Evolutionary conservation across 345 rosid genomes (phyloP).

Genomic region (Eucalyptus polyanthemos): DNA sequence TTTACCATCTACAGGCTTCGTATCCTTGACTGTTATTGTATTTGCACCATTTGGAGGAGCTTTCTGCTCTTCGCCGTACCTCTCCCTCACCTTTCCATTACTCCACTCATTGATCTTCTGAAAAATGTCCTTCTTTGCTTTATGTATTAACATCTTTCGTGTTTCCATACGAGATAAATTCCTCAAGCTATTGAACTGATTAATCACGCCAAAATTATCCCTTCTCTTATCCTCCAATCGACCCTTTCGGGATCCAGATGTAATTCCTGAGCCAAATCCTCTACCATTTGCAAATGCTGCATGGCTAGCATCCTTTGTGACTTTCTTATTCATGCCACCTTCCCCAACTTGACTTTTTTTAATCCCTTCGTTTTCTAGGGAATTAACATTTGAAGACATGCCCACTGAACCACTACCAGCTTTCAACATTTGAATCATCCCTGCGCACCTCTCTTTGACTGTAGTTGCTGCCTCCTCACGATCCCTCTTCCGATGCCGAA

Average conservation of each 20-base stretch:
- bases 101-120: conserved; percentile 1
- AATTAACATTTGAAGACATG: background rate
- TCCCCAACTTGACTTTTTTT: conserved; percentile 10
- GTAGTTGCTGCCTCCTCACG: background rate
- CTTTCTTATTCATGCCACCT: background rate
- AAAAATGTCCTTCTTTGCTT: conserved; percentile 19
- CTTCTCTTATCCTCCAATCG: background rate
- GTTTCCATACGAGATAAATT: background rate
- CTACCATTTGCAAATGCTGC: background rate
- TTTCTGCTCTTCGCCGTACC: background rate
- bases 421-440: background rate
- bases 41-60: background rate
- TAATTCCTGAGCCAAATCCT: background rate
- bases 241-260: background rate
- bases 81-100: background rate
- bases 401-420: background rate
- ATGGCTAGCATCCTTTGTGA: background rate
- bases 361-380: conserved; percentile 2
- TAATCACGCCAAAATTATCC: background rate
- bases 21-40: background rate
- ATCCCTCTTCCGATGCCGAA: conserved; percentile 2
- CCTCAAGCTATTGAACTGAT: too few species aligned
- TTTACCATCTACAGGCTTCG: background rate
- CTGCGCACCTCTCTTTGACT: background rate
- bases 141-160: conserved; percentile 9